Evolutionary conservation across 2,329 filamentous ascomycete genomes (phyloP).

Genomic region (Aspergillus sojae): DNA sequence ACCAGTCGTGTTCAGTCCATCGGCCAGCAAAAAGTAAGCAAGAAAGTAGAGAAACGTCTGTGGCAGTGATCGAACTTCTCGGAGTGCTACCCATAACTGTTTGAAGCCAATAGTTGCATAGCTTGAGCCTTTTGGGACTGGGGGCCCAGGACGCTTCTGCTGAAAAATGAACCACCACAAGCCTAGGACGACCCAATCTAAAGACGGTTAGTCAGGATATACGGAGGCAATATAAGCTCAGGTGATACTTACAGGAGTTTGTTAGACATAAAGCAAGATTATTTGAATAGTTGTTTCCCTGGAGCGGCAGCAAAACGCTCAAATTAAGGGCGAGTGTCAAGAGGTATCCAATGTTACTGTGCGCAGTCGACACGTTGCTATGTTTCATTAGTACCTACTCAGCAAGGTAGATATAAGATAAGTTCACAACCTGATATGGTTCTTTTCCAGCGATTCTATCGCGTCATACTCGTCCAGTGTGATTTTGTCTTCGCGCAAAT

Average conservation of each 20-base stretch:
- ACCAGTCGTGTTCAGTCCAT: constrained; percentile 47
- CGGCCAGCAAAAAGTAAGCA: constrained; percentile 47
- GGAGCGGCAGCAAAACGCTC: constrained; percentile 42
- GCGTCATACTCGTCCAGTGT: constrained; percentile 42
- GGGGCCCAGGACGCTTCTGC: constrained; percentile 43
- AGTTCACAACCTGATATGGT: constrained; percentile 40
- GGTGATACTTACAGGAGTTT: constrained; percentile 40
- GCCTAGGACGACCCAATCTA: constrained; percentile 46
- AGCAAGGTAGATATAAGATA: background rate
- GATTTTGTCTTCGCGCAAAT: constrained; percentile 43
- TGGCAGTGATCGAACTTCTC: constrained; percentile 42
- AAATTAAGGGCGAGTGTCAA: constrained; percentile 44
- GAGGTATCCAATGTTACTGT: constrained; percentile 48
- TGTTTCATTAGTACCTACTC: background rate
- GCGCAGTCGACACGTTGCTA: constrained; percentile 46
- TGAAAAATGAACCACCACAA: constrained; percentile 50
- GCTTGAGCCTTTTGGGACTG: constrained; percentile 42
- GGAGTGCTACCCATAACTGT: constrained; percentile 43
- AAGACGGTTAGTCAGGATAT: background rate
- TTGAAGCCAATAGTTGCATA: constrained; percentile 47
- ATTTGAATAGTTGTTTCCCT: constrained; percentile 40
- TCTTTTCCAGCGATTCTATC: constrained; percentile 46
- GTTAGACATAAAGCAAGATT: constrained; percentile 46
- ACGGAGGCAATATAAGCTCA: too few species aligned
- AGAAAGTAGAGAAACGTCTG: constrained; percentile 47